Evolutionary conservation across 805 yeast genomes (phyloP), one percentile per base, ranked within the genome.

Genomic region (Metschnikowia similis): DNA sequence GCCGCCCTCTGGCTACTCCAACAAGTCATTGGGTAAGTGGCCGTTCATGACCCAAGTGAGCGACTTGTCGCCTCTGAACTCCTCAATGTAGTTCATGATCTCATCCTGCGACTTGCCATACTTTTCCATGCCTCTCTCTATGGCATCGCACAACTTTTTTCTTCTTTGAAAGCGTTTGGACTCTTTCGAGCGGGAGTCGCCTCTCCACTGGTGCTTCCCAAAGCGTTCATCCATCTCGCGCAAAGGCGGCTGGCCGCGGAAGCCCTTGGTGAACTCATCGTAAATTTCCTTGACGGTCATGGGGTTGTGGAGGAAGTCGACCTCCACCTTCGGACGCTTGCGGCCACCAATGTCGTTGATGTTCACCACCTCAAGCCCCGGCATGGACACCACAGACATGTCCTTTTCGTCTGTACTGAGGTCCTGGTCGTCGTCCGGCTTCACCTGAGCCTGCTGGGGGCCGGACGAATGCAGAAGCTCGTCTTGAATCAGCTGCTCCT

Each of bases 11-110:
- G 26, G 9, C 26, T 13, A 36, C 41, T 52, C 55, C 35, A 46
- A 41, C 47, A 70, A 55, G 50, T 71, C 75, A 6, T 54, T 50
- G 3, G 78, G 78, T 9, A 73, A 59, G 49, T 73, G 70, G 8
- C 77, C 77, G 54, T 73, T 73, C 78, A 73, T 73, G 6, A 73
- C 71, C 78, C 78, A 73, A 4, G 78, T 72, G 45, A 73, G 63
- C 35, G 71, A 65, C 58, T 70, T 71, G 45, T 71, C 74, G 35
- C 73, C 76, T 28, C 77, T 56, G 54, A 67, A 73, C 49, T 68
- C 70, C 53, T 73, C 78, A 44, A 73, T 73, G 49, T 67, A 69
- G 30, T 59, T 57, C 42, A 70, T 71, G 43, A 73, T 69, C 44
- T 72, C 76, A 11, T 73, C 76, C 4, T 70, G 69, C 6, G 69